Percentiles rank a stretch among this genome's conserved stretches.
Conservation (phyloP, 2,329 filamentous ascomycete species). For the Trichoderma sp. region DNA sequence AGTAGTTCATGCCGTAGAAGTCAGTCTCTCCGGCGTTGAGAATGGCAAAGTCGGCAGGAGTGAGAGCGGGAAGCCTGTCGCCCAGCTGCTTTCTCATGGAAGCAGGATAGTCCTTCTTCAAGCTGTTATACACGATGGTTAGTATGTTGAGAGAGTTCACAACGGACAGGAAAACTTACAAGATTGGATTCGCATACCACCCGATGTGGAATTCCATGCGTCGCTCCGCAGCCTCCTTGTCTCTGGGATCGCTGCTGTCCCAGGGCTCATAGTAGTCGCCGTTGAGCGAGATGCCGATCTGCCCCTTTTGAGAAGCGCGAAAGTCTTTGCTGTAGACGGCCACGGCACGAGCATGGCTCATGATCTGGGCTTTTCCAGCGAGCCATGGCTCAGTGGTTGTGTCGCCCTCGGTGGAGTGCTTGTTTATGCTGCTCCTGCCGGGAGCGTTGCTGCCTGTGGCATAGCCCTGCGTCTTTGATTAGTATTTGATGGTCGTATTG, state of each 20-base stretch:
- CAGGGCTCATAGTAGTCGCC: slow-evolving; percentile 40
- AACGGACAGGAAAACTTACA: slow-evolving; percentile 26
- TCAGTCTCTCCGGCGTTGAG: slow-evolving; percentile 28
- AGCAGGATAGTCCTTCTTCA: slow-evolving; percentile 34
- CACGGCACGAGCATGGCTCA: slow-evolving; percentile 36
- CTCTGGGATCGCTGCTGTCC: slow-evolving; percentile 27
- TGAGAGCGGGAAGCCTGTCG: slow-evolving; percentile 31
- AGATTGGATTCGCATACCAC: slow-evolving; percentile 41
- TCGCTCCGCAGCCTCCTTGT: slow-evolving; percentile 34
- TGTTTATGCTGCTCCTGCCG: slow-evolving; percentile 27
- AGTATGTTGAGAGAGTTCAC: background rate
- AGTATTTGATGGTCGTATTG: background rate
- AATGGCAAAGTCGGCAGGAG: slow-evolving; percentile 27
- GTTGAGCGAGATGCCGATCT: slow-evolving; percentile 38
- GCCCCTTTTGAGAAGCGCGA: slow-evolving; percentile 28
- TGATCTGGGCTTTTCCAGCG: slow-evolving; percentile 36
- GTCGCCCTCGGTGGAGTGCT: slow-evolving; percentile 25
- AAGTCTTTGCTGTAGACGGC: slow-evolving; percentile 35
- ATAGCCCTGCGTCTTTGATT: slow-evolving; percentile 27
- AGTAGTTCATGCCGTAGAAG: slow-evolving; percentile 43
- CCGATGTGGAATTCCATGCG: slow-evolving; percentile 39
- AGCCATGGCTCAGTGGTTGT: slow-evolving; percentile 38
- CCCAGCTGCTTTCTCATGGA: slow-evolving; percentile 38
- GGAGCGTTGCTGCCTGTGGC: slow-evolving; percentile 36
- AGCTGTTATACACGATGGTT: background rate